Evolutionary conservation across 192 early-diverging fungal genomes (phyloP).

Genomic region (Jimgerdemannia lactiflua): DNA sequence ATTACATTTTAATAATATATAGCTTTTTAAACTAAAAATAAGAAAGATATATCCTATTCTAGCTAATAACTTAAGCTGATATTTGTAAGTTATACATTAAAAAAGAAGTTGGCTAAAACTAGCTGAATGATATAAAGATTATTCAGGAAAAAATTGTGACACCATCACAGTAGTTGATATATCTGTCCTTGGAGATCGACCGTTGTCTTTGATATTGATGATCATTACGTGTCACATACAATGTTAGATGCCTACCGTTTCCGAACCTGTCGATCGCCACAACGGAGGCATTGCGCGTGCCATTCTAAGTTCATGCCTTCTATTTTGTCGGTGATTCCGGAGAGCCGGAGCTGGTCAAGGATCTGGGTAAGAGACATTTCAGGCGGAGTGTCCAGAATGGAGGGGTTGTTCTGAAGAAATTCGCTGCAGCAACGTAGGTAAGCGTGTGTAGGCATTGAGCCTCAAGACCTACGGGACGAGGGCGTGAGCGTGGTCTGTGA

Average conservation of each 20-base stretch:
- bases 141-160: too few relatives aligned
- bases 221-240: conserved; percentile 10
- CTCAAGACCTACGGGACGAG: conserved; percentile 4
- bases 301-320: conserved; percentile 4
- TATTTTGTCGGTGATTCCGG: neutral
- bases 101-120: too few relatives aligned
- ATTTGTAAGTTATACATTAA: too few relatives aligned
- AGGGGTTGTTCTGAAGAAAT: conserved; percentile 34
- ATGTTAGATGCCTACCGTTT: neutral
- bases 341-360: conserved; percentile 36
- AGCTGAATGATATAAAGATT: too few relatives aligned
- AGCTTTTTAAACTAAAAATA: too few relatives aligned
- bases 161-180: too few relatives aligned
- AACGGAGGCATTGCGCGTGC: neutral
- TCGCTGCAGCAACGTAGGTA: neutral
- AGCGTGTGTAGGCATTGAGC: conserved; percentile 6
- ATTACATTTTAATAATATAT: too few relatives aligned
- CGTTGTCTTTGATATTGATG: conserved; percentile 26
- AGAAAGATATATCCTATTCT: too few relatives aligned
- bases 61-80: too few relatives aligned
- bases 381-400: conserved; percentile 30
- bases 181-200: conserved; percentile 37
- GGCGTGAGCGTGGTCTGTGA: neutral
- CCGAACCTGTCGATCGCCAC: neutral
- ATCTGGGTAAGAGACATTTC: conserved; percentile 29